Evolutionary conservation across 371 early-diverging fungal species (phyloP).

Genomic region (Apophysomyces variabilis): DNA sequence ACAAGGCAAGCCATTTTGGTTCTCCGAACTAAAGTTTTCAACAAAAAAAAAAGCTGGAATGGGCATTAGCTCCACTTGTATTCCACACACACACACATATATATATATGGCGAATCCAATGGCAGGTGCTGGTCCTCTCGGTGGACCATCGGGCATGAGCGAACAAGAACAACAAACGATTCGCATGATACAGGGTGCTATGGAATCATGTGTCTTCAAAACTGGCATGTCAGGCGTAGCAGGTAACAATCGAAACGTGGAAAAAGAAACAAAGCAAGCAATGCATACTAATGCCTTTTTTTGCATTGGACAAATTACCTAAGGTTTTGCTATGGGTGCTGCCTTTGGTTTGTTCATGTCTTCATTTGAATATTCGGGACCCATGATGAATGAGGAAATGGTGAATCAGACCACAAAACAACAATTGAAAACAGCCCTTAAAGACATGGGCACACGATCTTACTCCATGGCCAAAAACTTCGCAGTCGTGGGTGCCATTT

Average conservation of each 20-base stretch:
- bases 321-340: constrained; percentile 90
- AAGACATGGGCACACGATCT: constrained; percentile 87
- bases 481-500: constrained; percentile 91
- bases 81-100: too few species aligned
- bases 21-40: too few species aligned
- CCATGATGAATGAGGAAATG: constrained; percentile 57
- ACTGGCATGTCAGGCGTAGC: constrained; percentile 74
- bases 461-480: constrained; percentile 92
- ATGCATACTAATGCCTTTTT: background rate
- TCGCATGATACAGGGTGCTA: constrained; percentile 49
- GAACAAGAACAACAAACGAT: constrained; percentile 46
- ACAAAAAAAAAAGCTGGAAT: too few species aligned
- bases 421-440: constrained; percentile 81
- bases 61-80: too few species aligned
- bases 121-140: constrained; percentile 10
- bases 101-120: constrained; percentile 1
- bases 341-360: constrained; percentile 95
- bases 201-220: constrained; percentile 82
- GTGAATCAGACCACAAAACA: constrained; percentile 71
- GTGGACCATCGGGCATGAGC: constrained; percentile 29
- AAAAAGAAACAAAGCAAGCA: background rate
- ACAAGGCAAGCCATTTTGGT: too few species aligned
- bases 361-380: constrained; percentile 78
- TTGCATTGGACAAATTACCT: background rate
- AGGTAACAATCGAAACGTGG: constrained; percentile 45